Percentiles rank a stretch among this genome's conserved stretches.
Evolutionary conservation across 176 grass and related monocot genomes (phyloP).

Genomic region (Aegilops bicornis): DNA sequence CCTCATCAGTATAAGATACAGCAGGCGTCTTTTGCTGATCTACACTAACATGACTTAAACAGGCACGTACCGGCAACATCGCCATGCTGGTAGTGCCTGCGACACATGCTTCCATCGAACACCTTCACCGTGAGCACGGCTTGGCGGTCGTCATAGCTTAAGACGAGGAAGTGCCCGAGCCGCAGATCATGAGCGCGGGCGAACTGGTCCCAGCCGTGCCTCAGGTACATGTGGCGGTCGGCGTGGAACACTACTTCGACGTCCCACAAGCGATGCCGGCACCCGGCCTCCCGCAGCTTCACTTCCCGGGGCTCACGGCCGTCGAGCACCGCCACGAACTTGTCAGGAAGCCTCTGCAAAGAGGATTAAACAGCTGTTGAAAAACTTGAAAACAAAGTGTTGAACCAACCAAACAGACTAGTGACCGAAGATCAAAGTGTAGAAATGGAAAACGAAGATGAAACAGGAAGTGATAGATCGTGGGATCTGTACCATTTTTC

Average conservation of each 20-base stretch:
- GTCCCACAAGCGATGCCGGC: background rate
- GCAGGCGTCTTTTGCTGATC: too few relatives aligned
- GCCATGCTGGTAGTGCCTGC: background rate
- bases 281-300: slow-evolving; percentile 23
- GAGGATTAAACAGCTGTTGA: background rate
- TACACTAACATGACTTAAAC: too few relatives aligned
- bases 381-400: background rate
- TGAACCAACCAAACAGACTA: background rate
- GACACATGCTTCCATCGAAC: slow-evolving; percentile 29
- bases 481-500: slow-evolving; percentile 6
- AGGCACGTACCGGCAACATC: background rate
- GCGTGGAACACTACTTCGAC: slow-evolving; percentile 8
- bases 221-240: slow-evolving; percentile 13
- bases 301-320: background rate
- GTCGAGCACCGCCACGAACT: background rate
- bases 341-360: slow-evolving; percentile 21
- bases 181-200: slow-evolving; percentile 13
- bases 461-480: background rate
- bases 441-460: background rate
- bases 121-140: slow-evolving; percentile 8
- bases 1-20: background rate
- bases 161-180: slow-evolving; percentile 21
- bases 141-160: slow-evolving; percentile 13
- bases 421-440: background rate
- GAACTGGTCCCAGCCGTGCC: slow-evolving; percentile 23